Evolutionary conservation across 768 basidiomycete genomes (phyloP).

Genomic region (Crepidotus variabilis): DNA sequence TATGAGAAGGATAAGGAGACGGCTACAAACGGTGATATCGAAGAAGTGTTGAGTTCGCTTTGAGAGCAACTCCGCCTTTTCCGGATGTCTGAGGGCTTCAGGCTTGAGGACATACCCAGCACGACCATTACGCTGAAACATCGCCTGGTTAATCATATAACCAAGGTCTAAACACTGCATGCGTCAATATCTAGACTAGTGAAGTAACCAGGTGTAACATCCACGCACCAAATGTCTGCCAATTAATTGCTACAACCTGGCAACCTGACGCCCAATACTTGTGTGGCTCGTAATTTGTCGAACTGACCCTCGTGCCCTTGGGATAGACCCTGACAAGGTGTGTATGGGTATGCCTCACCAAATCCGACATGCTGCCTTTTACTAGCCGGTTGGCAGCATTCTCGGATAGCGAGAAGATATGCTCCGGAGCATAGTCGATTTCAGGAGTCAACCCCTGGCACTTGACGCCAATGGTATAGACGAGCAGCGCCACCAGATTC

Average conservation of each 20-base stretch:
- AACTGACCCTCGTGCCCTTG: constrained; percentile 10
- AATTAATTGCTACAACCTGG: constrained; percentile 92
- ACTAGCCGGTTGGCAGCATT: constrained; percentile 72
- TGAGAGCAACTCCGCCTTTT: constrained; percentile 49
- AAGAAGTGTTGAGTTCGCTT: constrained; percentile 56
- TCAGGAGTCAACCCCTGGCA: constrained; percentile 88
- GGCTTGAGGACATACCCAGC: constrained; percentile 92
- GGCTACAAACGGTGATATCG: constrained; percentile 51
- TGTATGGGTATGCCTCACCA: constrained; percentile 83
- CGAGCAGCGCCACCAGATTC: constrained; percentile 67
- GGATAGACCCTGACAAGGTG: constrained; percentile 89
- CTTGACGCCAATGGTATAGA: constrained; percentile 95
- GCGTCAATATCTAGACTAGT: not conserved
- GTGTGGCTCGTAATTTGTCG: constrained; percentile 31
- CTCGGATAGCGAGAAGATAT: constrained; percentile 94
- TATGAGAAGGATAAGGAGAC: not conserved
- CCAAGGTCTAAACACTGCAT: constrained; percentile 61
- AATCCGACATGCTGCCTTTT: constrained; percentile 59
- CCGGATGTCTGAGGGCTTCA: constrained; percentile 58
- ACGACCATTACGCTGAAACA: constrained; percentile 91
- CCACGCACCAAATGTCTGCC: constrained; percentile 88
- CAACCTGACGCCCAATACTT: constrained; percentile 86
- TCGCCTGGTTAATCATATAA: constrained; percentile 89
- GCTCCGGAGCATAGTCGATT: constrained; percentile 78
- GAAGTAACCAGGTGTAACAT: not conserved